phyloP scores from a whole-genome alignment of 148 eudicot species.

The Fallopia convolvulus region DNA sequence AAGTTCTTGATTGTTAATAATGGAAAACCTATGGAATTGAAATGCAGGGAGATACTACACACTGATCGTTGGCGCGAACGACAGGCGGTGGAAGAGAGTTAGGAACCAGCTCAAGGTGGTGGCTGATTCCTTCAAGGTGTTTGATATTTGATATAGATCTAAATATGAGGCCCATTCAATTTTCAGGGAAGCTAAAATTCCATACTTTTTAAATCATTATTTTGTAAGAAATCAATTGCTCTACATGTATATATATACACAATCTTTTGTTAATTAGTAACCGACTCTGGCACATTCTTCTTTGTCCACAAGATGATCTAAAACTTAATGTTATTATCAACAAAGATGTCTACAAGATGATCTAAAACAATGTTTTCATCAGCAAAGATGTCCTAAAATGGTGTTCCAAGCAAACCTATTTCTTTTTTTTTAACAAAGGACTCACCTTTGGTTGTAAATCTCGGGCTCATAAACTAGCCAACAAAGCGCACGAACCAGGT shows the following conservation, averaged over 20 bases:
- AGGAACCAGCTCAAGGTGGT: constrained; percentile 76
- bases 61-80: constrained; percentile 72
- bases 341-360: no score
- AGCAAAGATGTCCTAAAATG: no score
- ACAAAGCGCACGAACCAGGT: no score
- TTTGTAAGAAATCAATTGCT: background rate
- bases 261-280: no score
- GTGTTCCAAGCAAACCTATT: no score
- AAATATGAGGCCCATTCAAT: background rate
- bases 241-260: background rate
- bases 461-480: no score
- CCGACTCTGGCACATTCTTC: no score
- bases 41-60: constrained; percentile 74
- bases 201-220: background rate
- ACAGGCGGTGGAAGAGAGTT: constrained; percentile 66
- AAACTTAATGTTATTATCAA: no score
- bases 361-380: no score
- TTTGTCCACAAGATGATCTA: no score
- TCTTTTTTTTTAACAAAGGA: no score
- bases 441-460: no score
- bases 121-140: constrained; percentile 76
- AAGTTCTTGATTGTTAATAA: background rate
- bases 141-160: constrained; percentile 38
- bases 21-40: background rate
- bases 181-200: background rate